Base-by-base conservation (phyloP, 106 monocot species). In the Iris macrosiphon region DNA sequence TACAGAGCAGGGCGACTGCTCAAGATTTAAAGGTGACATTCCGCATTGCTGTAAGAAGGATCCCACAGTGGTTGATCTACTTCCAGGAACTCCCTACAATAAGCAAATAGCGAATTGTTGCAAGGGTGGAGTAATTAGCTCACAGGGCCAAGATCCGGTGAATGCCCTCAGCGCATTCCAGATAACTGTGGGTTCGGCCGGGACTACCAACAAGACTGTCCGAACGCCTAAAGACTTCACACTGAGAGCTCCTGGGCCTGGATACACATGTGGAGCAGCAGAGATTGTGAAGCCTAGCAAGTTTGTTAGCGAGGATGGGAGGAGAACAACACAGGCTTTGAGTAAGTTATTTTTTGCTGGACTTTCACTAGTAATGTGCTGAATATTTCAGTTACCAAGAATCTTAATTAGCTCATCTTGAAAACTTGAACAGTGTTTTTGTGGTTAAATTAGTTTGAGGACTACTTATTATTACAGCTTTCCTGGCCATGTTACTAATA, bases 91-190 rank as follows among this genome's bases (percentile, higher is more conserved):
- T 39, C 84, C 89, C 12, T 89, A 84, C 35, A 84, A 84, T 66
- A 57, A 64, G 76, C 89, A 89, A 41, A 62, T 89, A 15, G 80
- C 89, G 0, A 89, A 89, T 72, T 89, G 89, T 52, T 89, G 89
- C 84, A 89, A 76, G 53, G 89, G 75, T 3, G 89, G 89, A 4
- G 83, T 89, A 0, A 67, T 89, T 35, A 77, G 42, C 50, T 84
- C 89, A 11, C 68, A 53, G 64, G 72, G 59, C 39, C 89, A 89
- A 49, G 84, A 89, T 60, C 89, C 83, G 7, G 59, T 25, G 8
- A 83, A 64, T 40, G 63, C 80, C 16, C 79, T 73, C 42, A 65
- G 76, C 45, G 67, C 89, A n/a, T 83, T 89, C 56, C 89, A 89
- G 58, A 14, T 89, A 35, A 76, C 70, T 64, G 83, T 84, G 3